Conservation (phyloP, 345 rosid genomes). For the Populus euphratica region DNA sequence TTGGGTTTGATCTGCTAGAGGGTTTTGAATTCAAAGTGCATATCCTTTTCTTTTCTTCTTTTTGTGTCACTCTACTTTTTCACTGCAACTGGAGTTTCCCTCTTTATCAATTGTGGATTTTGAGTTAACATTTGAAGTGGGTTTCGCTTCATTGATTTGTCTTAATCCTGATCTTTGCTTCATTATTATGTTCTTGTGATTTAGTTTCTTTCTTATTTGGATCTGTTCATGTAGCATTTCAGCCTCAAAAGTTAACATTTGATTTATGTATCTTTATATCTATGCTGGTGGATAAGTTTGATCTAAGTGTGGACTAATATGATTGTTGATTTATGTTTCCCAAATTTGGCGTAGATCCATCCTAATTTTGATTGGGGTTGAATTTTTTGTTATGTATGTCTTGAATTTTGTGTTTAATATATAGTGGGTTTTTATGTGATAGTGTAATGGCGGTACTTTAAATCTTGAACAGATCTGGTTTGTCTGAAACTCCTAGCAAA, state of each 20-base stretch:
- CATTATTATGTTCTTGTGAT: neutral
- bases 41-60: neutral
- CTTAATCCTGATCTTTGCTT: slow-evolving; percentile 6
- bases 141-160: slow-evolving; percentile 13
- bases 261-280: neutral
- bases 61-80: neutral
- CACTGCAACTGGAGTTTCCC: neutral
- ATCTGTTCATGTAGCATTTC: slow-evolving; percentile 4
- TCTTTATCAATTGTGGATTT: slow-evolving; percentile 5
- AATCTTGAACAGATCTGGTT: slow-evolving; percentile 54
- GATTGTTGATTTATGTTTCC: neutral
- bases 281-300: slow-evolving; percentile 7
- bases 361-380: neutral
- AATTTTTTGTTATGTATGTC: neutral
- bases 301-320: neutral
- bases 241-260: neutral
- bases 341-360: slow-evolving; percentile 22
- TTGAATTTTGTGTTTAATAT: slow-evolving; percentile 10
- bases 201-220: slow-evolving; percentile 2
- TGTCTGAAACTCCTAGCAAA: slow-evolving; percentile 69
- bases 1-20: slow-evolving; percentile 18
- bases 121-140: slow-evolving; percentile 5
- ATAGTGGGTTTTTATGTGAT: slow-evolving; percentile 13
- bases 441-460: slow-evolving; percentile 5
- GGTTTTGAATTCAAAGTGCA: neutral